A percentile compares a stretch with the other conserved stretches of the same genome.
Conservation (phyloP, 2,329 filamentous ascomycete genomes). For the Boeremia exigua region DNA sequence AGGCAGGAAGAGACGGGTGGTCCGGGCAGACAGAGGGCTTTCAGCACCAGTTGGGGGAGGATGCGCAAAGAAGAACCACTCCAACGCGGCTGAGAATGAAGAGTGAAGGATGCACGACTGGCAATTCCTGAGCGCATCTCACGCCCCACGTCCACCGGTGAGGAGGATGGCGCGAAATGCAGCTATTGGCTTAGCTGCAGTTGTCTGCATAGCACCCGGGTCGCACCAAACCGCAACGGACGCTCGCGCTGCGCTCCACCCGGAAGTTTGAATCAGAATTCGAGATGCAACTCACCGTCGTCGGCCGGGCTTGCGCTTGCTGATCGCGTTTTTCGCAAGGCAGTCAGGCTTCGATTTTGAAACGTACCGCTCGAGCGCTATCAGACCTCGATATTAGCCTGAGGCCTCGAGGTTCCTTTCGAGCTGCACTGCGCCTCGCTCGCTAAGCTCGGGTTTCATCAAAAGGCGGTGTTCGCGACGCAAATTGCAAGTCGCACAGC, state of each 20-base stretch:
- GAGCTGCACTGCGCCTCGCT: constrained; percentile 43
- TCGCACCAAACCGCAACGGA: constrained; percentile 38
- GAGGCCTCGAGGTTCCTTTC: constrained; percentile 35
- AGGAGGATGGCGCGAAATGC: constrained; percentile 35
- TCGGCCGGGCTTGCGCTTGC: constrained; percentile 9
- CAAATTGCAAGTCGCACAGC: constrained; percentile 27
- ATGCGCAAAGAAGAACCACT: constrained; percentile 36
- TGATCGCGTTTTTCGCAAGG: constrained; percentile 2
- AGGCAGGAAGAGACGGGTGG: constrained; percentile 28
- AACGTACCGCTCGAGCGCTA: constrained; percentile 13
- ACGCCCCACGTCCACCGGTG: constrained; percentile 48
- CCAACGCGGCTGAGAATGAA: constrained; percentile 36
- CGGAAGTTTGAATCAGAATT: constrained; percentile 25
- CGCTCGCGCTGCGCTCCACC: constrained; percentile 27
- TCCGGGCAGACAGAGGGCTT: constrained; percentile 32
- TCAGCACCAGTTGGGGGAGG: constrained; percentile 39
- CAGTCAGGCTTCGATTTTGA: constrained; percentile 7
- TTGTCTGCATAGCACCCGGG: constrained; percentile 36
- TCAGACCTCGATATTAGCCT: constrained; percentile 3
- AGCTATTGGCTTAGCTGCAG: constrained; percentile 45
- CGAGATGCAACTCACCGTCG: constrained; percentile 18
- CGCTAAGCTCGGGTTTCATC: constrained; percentile 32
- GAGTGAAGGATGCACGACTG: constrained; percentile 31
- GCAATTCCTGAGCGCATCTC: constrained; percentile 35
- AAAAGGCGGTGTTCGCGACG: constrained; percentile 28